Percentiles rank a stretch among this genome's conserved stretches.
Conservation (phyloP, 495 filamentous ascomycete species). For the Pseudotulostoma volvatum region DNA sequence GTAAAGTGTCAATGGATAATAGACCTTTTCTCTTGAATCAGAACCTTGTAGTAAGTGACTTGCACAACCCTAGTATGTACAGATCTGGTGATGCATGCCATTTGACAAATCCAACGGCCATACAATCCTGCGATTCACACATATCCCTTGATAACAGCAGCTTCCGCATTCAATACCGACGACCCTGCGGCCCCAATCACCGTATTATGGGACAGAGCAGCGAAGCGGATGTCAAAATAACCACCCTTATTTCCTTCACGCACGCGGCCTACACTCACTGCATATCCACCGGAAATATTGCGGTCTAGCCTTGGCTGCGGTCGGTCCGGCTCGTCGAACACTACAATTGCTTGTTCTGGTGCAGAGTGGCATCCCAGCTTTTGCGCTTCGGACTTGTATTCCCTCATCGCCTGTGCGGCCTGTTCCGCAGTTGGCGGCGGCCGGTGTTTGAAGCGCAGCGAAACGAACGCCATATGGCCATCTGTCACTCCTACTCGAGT, state of each 20-base stretch:
- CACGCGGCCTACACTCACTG: constrained; percentile 65
- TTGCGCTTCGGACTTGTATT: constrained; percentile 62
- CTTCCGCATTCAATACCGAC: constrained; percentile 87
- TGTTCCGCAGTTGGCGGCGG: constrained; percentile 42
- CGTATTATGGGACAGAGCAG: constrained; percentile 72
- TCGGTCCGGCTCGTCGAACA: constrained; percentile 64
- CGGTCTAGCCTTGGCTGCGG: constrained; percentile 78
- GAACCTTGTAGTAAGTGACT: too few species aligned
- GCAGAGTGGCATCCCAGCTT: constrained; percentile 61
- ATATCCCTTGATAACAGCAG: constrained; percentile 77
- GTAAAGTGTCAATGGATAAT: too few species aligned
- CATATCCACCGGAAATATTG: constrained; percentile 55
- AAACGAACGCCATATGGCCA: constrained; percentile 72
- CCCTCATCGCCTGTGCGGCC: constrained; percentile 50
- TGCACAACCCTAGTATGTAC: too few species aligned
- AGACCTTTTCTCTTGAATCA: too few species aligned
- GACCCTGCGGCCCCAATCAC: constrained; percentile 91
- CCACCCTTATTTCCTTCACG: constrained; percentile 53
- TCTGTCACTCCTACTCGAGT: constrained; percentile 73
- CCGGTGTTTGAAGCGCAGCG: constrained; percentile 49
- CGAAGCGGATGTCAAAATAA: constrained; percentile 71
- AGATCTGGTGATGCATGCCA: too few species aligned
- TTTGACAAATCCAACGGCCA: too few species aligned
- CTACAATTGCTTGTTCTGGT: constrained; percentile 52
- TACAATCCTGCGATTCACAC: too few species aligned